Evolutionary conservation across 1,139 yeast species (phyloP).

Genomic region (Geotrichum restrictum): DNA sequence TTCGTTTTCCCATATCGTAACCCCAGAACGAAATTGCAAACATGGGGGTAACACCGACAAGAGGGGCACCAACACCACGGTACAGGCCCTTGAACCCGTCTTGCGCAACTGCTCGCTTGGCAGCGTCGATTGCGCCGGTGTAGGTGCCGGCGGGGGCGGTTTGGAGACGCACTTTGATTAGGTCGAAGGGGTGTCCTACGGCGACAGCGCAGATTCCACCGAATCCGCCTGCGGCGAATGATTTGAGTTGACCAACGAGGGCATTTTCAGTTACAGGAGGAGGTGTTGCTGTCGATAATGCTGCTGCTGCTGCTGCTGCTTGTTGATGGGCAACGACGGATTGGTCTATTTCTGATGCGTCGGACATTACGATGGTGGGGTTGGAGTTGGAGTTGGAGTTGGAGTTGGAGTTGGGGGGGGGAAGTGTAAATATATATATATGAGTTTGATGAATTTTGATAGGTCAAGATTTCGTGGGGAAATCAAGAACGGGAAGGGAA

Average conservation of each 20-base stretch:
- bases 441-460: too few relatives aligned
- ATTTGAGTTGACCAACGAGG: slow-evolving; percentile 52
- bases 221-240: slow-evolving; percentile 87
- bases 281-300: background rate
- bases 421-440: too few relatives aligned
- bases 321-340: slow-evolving; percentile 3
- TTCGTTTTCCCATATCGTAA: slow-evolving; percentile 82
- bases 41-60: slow-evolving; percentile 95
- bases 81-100: slow-evolving; percentile 80
- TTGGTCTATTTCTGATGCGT: slow-evolving; percentile 20
- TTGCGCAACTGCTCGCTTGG: slow-evolving; percentile 60
- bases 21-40: slow-evolving; percentile 99
- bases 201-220: slow-evolving; percentile 82
- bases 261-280: slow-evolving; percentile 24
- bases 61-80: slow-evolving; percentile 84
- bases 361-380: too few relatives aligned
- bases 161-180: slow-evolving; percentile 87
- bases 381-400: too few relatives aligned
- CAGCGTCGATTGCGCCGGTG: slow-evolving; percentile 59
- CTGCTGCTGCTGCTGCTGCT: background rate
- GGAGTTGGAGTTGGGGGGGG: too few relatives aligned
- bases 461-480: too few relatives aligned
- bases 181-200: slow-evolving; percentile 95
- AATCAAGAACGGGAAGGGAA: too few relatives aligned
- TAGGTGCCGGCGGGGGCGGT: slow-evolving; percentile 52